Evolutionary conservation across 2,329 filamentous ascomycete species (phyloP), one percentile per base, ranked within the genome.

Genomic region (Dothiorella sarmentorum): DNA sequence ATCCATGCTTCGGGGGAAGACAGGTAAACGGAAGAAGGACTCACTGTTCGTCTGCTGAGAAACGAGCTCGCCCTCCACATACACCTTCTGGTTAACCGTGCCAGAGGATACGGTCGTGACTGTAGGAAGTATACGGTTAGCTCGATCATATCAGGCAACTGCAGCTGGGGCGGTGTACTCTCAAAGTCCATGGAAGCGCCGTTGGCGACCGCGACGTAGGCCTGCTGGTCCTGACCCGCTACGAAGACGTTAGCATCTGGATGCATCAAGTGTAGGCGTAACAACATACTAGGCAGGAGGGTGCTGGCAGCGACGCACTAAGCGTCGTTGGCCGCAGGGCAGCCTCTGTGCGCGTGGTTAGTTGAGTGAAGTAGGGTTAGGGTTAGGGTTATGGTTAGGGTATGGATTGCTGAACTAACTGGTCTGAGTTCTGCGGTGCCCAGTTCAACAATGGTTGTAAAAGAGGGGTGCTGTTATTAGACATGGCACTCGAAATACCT

Each of bases 261-360:
- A 18, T 7, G 3, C 40, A 43, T 6, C n/a, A 33, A 40, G 38
- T 27, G 9, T 20, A 35, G 4, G 26, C n/a, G 5, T 33, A 24
- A 3, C 47, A 27, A 10, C 38, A 22, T 47, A 56, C 53, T 9
- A 4, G 31, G 37, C 18, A 40, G 17, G 43, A 58, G 37, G n/a
- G 59, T 52, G 37, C 43, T 60, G 7, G 53, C 52, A 20, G 55
- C 38, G 20, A 57, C 40, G 9, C 53, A 60, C 59, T 43, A 60
- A 2, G 45, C 52, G 6, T 60, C 42, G 13, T 51, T 31, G 7
- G 29, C 13, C 5, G 49, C 49, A 6, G 31, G 31, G 15, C 49
- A 53, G 15, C 20, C 31, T 11, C 20, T 53, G 22, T 5, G 27
- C 11, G 15, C 2, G 18, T 40, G 7, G 22, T 7, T n/a, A n/a